Evolutionary conservation across 345 rosid species (phyloP).

Genomic region (Eutrema heterophyllum): DNA sequence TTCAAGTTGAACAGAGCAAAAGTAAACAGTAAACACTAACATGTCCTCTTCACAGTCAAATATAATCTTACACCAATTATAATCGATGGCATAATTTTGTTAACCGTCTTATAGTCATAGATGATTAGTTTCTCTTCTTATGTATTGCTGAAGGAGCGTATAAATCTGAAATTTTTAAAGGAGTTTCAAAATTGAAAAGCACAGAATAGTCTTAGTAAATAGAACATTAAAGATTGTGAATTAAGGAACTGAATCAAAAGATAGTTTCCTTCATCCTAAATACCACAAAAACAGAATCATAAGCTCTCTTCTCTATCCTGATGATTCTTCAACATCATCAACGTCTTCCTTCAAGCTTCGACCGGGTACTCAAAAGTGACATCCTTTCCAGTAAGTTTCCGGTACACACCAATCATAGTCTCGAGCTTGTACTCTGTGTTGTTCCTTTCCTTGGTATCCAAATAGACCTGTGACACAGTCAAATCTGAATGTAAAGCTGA

Average conservation of each 20-base stretch:
- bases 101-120: background rate
- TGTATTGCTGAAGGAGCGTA: background rate
- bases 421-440: constrained; percentile 80
- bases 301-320: constrained; percentile 26
- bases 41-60: too few relatives aligned
- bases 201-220: constrained; percentile 5
- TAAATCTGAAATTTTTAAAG: background rate
- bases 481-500: background rate
- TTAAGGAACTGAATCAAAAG: constrained; percentile 27
- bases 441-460: constrained; percentile 81
- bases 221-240: constrained; percentile 19
- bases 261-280: constrained; percentile 26
- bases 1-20: background rate
- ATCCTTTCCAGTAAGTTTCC: constrained; percentile 82
- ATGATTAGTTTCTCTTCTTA: background rate
- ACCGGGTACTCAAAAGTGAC: constrained; percentile 77
- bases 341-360: constrained; percentile 45
- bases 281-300: constrained; percentile 23
- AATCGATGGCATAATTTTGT: background rate
- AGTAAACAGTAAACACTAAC: too few relatives aligned
- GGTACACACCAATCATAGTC: constrained; percentile 68
- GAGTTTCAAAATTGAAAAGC: constrained; percentile 20
- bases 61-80: too few relatives aligned
- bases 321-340: background rate
- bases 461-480: constrained; percentile 44